Percentiles rank a stretch among this genome's conserved stretches.
These are phyloP conservation scores for Fusarium continuum DNA, from an alignment of 2,329 filamentous ascomycete genomes.

Conservation along the genomic window DNA sequence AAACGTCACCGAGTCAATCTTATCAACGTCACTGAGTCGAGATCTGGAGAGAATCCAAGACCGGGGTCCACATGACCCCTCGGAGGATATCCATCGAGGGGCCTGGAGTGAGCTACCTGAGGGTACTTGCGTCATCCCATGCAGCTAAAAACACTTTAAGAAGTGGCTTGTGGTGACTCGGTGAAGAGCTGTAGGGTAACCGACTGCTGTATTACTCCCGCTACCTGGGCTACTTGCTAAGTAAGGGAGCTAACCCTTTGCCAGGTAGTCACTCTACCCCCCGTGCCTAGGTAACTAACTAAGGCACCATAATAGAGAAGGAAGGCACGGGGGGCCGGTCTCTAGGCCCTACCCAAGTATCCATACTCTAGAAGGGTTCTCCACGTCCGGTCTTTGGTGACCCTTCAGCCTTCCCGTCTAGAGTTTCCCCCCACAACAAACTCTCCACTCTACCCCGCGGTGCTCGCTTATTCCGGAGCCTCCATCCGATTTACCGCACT, in stretches of 20 bases:
- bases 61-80: constrained; percentile 12
- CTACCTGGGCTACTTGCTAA: too few species aligned
- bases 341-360: too few species aligned
- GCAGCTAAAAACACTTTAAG: constrained; percentile 13
- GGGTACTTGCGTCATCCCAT: constrained; percentile 12
- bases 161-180: constrained; percentile 10
- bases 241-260: too few species aligned
- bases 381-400: too few species aligned
- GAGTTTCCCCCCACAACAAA: constrained; percentile 38
- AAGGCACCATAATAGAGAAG: too few species aligned
- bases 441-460: constrained; percentile 23
- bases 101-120: constrained; percentile 26
- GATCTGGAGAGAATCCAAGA: constrained; percentile 12
- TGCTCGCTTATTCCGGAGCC: constrained; percentile 34
- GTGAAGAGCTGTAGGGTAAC: constrained; percentile 26
- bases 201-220: not conserved
- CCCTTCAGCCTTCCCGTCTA: too few species aligned
- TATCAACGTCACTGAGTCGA: constrained; percentile 36
- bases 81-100: constrained; percentile 10
- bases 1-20: constrained; percentile 34
- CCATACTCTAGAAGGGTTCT: constrained; percentile 19
- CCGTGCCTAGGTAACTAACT: too few species aligned
- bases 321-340: too few species aligned
- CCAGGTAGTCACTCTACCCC: too few species aligned
- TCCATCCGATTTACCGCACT: constrained; percentile 29